Conservation (phyloP, 108 stramenopile genomes). For the Mediolabrus comicus region DNA sequence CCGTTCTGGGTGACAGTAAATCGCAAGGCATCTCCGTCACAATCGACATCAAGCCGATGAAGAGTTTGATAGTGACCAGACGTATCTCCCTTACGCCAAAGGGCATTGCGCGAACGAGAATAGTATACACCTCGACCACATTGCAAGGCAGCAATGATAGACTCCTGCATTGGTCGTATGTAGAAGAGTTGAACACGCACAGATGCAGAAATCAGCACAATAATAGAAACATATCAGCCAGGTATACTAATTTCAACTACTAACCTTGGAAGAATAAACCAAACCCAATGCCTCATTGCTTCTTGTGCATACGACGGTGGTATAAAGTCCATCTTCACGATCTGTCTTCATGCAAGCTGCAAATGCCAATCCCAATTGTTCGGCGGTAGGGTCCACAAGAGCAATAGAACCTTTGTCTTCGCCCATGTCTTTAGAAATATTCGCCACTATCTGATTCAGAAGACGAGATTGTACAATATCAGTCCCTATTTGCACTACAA, state of each 20-base stretch:
- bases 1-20: slow-evolving; percentile 92
- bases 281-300: slow-evolving; percentile 82
- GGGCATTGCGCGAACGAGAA: slow-evolving; percentile 79
- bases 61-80: slow-evolving; percentile 93
- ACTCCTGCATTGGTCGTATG: slow-evolving; percentile 48
- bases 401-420: slow-evolving; percentile 57
- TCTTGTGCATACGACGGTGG: slow-evolving; percentile 94
- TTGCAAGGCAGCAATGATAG: slow-evolving; percentile 78
- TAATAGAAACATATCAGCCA: too few relatives aligned
- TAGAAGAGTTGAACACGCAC: slow-evolving; percentile 7
- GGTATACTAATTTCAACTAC: too few relatives aligned
- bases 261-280: slow-evolving; percentile 88
- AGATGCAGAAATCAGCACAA: background rate
- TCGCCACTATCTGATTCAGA: slow-evolving; percentile 13
- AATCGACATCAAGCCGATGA: slow-evolving; percentile 87
- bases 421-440: slow-evolving; percentile 46
- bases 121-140: slow-evolving; percentile 94
- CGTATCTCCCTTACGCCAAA: slow-evolving; percentile 96
- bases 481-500: slow-evolving; percentile 30
- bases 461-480: background rate
- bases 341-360: slow-evolving; percentile 85
- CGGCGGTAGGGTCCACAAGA: slow-evolving; percentile 70
- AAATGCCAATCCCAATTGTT: slow-evolving; percentile 57
- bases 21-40: slow-evolving; percentile 94
- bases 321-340: slow-evolving; percentile 85